Evolutionary conservation across 768 basidiomycete species (phyloP), one percentile per base, ranked within the genome.

Genomic region (Amanita fuliginea): DNA sequence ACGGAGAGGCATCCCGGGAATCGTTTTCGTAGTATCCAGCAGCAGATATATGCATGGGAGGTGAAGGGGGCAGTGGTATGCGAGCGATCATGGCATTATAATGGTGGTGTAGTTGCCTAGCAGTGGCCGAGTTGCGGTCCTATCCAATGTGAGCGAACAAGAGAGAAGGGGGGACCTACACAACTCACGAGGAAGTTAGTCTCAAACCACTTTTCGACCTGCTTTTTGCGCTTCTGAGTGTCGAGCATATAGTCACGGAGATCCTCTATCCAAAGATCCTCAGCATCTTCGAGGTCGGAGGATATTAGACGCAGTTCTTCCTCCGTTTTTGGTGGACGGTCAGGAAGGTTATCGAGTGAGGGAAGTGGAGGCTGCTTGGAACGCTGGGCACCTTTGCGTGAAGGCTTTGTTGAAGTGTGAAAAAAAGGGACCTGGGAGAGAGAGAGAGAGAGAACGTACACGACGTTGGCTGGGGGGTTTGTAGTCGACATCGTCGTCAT

Each of bases 201-300:
- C 59, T 85, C 80, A 56, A 88, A 90, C 71, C 78, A 85, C 42
- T 78, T 74, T 52, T 81, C 81, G 4, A 90, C 76, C 54, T 85
- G 81, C 45, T 75, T 78, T 62, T 80, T 78, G 44, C 86, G 78
- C 60, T 80, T 80, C 59, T 82, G 78, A 5, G 84, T 86, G 57
- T 86, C 81, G 26, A 81, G 59, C 46, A 78, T 71, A 57, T 90
- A 91, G 50, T 78, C 77, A 46, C 73, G 70, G 13, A 90, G 71
- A 58, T 86, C 86, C 21, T 68, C 72, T 39, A 69, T 65, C 89
- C 89, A 91, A 13, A 91, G 60, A 52, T 89, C 87, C 55, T 76
- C 75, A 54, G 81, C 87, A 52, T 89, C 88, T 24, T 88, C 86
- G 53, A 91, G 67, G 70, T 91, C 88, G 18, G 88, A 89, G 14